A percentile compares a stretch with the other conserved stretches of the same genome.
Evolutionary conservation across 495 filamentous ascomycete genomes (phyloP).

Genomic region (Oleoguttula mirabilis): DNA sequence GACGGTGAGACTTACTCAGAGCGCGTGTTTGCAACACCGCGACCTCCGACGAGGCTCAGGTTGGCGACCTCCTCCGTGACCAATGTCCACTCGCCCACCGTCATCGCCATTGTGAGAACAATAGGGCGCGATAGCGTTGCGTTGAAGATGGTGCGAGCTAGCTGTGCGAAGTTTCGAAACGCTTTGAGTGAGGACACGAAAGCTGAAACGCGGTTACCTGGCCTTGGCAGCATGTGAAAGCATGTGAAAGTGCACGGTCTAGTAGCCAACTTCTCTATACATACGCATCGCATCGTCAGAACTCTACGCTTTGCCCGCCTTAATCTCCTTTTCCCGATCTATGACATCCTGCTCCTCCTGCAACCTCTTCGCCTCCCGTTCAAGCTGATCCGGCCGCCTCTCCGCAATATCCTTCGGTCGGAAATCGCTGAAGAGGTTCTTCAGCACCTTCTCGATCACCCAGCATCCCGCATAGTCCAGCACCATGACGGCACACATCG

Average conservation of each 20-base stretch:
- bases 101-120: not conserved
- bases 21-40: too few relatives aligned
- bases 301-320: slow-evolving; percentile 15
- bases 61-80: too few relatives aligned
- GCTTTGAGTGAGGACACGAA: not conserved
- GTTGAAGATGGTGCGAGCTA: not conserved
- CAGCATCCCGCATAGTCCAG: slow-evolving; percentile 84
- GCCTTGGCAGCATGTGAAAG: not conserved
- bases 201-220: not conserved
- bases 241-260: not conserved
- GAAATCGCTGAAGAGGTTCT: slow-evolving; percentile 80
- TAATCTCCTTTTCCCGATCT: slow-evolving; percentile 9
- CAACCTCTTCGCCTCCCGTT: slow-evolving; percentile 57
- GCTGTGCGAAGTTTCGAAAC: not conserved
- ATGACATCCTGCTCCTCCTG: slow-evolving; percentile 42
- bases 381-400: slow-evolving; percentile 76
- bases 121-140: not conserved
- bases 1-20: not conserved
- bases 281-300: not conserved
- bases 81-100: too few relatives aligned
- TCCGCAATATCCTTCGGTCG: slow-evolving; percentile 87
- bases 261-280: too few relatives aligned
- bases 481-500: slow-evolving; percentile 74
- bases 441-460: slow-evolving; percentile 76
- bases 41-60: not conserved